Conservation (phyloP, 108 stramenopile species). For the Skeletonema grethae region DNA sequence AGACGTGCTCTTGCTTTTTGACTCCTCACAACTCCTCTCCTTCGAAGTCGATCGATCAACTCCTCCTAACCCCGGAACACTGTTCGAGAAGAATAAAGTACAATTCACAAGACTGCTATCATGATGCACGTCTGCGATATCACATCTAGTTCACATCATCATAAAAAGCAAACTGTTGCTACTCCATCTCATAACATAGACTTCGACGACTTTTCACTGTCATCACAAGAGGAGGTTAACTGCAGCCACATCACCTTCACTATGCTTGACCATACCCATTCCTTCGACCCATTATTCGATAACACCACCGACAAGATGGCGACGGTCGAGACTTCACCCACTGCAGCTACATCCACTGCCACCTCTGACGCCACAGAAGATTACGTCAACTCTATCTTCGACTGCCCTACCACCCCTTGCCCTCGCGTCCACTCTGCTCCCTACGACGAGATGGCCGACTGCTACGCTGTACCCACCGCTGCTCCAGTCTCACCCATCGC, state of each 20-base stretch:
- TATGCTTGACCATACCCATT: not conserved
- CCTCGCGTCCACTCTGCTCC: not conserved
- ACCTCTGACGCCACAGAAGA: not conserved
- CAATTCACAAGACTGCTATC: not conserved
- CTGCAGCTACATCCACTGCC: not conserved
- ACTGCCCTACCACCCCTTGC: not conserved
- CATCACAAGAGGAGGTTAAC: not conserved
- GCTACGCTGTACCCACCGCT: not conserved
- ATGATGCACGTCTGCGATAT: not conserved
- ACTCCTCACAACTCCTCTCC: too few species aligned
- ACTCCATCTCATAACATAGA: not conserved
- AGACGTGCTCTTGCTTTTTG: not conserved
- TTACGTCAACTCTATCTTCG: not conserved
- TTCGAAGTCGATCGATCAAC: not conserved
- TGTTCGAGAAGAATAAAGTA: not conserved
- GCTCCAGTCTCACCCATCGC: not conserved
- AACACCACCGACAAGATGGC: not conserved
- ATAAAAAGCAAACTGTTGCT: conserved; percentile 3
- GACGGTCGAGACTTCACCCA: not conserved
- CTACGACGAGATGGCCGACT: not conserved
- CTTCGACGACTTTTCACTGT: not conserved
- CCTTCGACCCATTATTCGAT: conserved; percentile 2
- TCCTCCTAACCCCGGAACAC: not conserved
- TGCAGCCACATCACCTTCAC: not conserved
- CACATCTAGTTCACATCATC: not conserved